Evolutionary conservation across 169 alveolate genomes (phyloP).

Genomic region (Plasmodium ovale): DNA sequence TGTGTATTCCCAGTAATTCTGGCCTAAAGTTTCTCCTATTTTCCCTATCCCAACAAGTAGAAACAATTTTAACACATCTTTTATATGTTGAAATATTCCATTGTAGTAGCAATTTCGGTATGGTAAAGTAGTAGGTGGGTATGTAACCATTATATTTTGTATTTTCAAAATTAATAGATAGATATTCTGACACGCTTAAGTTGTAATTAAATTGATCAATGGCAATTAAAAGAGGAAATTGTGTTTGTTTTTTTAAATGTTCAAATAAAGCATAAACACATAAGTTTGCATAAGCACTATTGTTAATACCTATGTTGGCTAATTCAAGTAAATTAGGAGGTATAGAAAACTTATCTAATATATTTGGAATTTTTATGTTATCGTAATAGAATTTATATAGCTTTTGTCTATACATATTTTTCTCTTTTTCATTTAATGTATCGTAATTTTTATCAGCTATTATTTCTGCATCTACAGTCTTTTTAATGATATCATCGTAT

Average conservation of each 20-base stretch:
- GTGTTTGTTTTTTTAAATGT: slow-evolving; percentile 84
- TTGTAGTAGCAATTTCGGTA: slow-evolving; percentile 82
- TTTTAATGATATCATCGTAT: slow-evolving; percentile 82
- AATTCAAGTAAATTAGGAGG: slow-evolving; percentile 82
- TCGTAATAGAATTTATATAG: slow-evolving; percentile 52
- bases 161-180: slow-evolving; percentile 84
- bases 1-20: slow-evolving; percentile 82
- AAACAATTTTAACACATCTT: slow-evolving; percentile 80
- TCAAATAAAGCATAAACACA: slow-evolving; percentile 84
- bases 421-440: slow-evolving; percentile 66
- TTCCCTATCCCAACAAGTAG: slow-evolving; percentile 84
- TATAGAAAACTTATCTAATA: slow-evolving; percentile 78
- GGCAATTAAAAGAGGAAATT: slow-evolving; percentile 79
- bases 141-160: slow-evolving; percentile 87
- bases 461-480: slow-evolving; percentile 81
- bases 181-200: slow-evolving; percentile 85
- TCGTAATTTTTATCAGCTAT: slow-evolving; percentile 77
- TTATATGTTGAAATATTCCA: slow-evolving; percentile 82
- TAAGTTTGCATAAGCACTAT: slow-evolving; percentile 83
- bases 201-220: slow-evolving; percentile 68
- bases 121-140: slow-evolving; percentile 85
- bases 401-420: slow-evolving; percentile 37
- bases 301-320: slow-evolving; percentile 81
- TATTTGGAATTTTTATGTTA: slow-evolving; percentile 45
- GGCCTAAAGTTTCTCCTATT: slow-evolving; percentile 82